Conservation (phyloP, 2,329 filamentous ascomycete species). For the Penicillium sp. region DNA sequence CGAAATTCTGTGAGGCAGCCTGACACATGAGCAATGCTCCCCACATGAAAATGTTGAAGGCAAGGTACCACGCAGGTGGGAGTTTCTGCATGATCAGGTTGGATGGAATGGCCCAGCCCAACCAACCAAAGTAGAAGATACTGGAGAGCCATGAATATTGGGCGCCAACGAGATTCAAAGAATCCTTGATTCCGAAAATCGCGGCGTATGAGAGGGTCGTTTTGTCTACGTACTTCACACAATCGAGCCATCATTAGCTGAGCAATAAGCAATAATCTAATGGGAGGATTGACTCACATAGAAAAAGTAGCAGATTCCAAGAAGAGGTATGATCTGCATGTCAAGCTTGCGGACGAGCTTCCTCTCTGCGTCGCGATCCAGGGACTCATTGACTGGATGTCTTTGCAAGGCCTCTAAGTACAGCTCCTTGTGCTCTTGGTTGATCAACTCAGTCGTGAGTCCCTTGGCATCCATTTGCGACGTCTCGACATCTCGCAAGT, state of each 20-base stretch:
- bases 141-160: slow-evolving; percentile 48
- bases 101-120: slow-evolving; percentile 28
- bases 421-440: background rate
- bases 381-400: background rate
- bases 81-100: slow-evolving; percentile 18
- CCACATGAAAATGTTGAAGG: slow-evolving; percentile 46
- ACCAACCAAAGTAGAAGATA: slow-evolving; percentile 50
- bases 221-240: slow-evolving; percentile 11
- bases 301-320: background rate
- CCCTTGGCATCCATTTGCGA: background rate
- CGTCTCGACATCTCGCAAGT: background rate
- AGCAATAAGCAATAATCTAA: too few species aligned
- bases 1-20: slow-evolving; percentile 56
- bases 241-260: too few species aligned
- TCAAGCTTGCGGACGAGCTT: background rate
- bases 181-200: slow-evolving; percentile 56
- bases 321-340: background rate
- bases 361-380: background rate
- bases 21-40: slow-evolving; percentile 49
- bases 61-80: slow-evolving; percentile 44
- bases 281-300: too few species aligned
- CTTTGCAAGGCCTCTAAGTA: background rate
- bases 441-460: background rate
- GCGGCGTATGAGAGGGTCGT: slow-evolving; percentile 52
- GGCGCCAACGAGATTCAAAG: slow-evolving; percentile 39